Evolutionary conservation across 345 rosid genomes (phyloP).

Genomic region (Syzygium jambos): DNA sequence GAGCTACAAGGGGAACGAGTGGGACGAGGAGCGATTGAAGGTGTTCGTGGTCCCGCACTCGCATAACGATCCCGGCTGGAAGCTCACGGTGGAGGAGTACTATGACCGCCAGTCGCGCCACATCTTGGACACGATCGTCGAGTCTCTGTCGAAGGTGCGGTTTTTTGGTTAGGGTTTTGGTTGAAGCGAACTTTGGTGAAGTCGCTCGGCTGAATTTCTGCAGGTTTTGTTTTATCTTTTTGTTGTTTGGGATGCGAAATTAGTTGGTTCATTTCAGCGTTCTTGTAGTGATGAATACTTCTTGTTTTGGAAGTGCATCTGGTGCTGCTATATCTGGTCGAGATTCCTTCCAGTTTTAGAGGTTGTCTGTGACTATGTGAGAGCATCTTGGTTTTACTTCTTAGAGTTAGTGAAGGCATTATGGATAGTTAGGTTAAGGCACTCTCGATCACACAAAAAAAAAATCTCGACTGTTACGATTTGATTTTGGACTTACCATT

Average conservation of each 20-base stretch:
- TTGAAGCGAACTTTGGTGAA: background rate
- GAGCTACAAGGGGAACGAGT: constrained; percentile 63
- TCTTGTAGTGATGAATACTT: background rate
- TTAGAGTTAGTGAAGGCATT: background rate
- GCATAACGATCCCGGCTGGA: constrained; percentile 99
- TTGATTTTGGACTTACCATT: background rate
- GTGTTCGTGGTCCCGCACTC: constrained; percentile 92
- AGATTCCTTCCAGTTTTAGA: background rate
- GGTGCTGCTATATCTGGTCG: background rate
- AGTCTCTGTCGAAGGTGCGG: constrained; percentile 70
- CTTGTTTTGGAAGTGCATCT: background rate
- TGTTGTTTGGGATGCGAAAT: background rate
- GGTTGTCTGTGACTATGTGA: background rate
- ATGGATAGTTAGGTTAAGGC: background rate
- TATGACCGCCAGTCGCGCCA: constrained; percentile 72
- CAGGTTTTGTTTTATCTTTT: background rate
- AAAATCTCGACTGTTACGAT: background rate
- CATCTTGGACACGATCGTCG: constrained; percentile 83
- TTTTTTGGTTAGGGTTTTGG: background rate
- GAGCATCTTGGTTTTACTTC: background rate
- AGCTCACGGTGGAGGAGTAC: constrained; percentile 91
- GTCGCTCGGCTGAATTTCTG: background rate
- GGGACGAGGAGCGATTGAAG: constrained; percentile 85
- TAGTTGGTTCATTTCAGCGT: background rate
- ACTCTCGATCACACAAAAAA: background rate